Evolutionary conservation across 306 rosid species (phyloP).

Genomic region (Medicago arabica): DNA sequence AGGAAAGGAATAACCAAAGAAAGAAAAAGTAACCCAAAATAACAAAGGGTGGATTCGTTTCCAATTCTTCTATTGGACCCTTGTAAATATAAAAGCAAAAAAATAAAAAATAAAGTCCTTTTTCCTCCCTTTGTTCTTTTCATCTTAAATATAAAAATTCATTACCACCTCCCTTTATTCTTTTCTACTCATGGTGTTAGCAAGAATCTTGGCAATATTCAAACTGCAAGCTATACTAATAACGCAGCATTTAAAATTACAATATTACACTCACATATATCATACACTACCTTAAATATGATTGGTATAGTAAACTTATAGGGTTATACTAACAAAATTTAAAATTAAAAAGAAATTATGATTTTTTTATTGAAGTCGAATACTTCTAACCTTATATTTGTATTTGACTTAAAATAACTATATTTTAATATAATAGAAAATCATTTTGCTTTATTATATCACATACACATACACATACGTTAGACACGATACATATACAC

Average conservation of each 20-base stretch:
- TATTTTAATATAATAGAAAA: no score
- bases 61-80: slow-evolving; percentile 32
- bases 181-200: slow-evolving; percentile 37
- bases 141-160: not conserved
- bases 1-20: slow-evolving; percentile 38
- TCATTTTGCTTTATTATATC: no score
- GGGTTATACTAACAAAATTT: no score
- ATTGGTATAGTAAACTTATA: no score
- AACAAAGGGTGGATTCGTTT: slow-evolving; percentile 33
- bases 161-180: slow-evolving; percentile 34
- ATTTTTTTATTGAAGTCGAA: no score
- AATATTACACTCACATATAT: no score
- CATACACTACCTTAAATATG: no score
- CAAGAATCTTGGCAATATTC: slow-evolving; percentile 40
- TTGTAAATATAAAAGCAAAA: slow-evolving; percentile 27
- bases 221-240: slow-evolving; percentile 34
- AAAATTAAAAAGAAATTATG: no score
- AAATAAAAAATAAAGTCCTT: slow-evolving; percentile 40
- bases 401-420: no score
- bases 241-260: not conserved
- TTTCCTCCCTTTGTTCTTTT: slow-evolving; percentile 36
- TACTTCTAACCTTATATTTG: no score
- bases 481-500: no score
- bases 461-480: no score
- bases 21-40: slow-evolving; percentile 30